Base-by-base conservation (phyloP, 2,329 filamentous ascomycete species). In the Pseudocercospora fijiensis region DNA sequence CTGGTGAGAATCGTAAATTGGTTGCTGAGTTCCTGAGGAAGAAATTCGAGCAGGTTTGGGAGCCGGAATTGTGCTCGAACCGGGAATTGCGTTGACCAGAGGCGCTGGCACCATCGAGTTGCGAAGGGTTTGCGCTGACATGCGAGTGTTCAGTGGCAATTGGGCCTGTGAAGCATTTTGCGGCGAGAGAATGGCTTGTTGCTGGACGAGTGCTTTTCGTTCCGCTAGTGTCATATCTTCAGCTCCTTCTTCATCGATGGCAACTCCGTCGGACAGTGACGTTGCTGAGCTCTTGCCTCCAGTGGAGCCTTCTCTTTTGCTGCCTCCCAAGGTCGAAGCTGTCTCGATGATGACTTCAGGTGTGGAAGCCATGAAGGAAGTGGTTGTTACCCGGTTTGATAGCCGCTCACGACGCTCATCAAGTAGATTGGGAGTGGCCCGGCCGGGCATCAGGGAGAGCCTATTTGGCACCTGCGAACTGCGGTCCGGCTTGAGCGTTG, bases 191-290 rank as follows among this genome's bases (percentile, higher is more conserved):
- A 55, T 24, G 49, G 62, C 53, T 45, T 67, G 63, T 56, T 57
- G 64, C 64, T 79, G 76, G 10, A 80, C 73, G 16, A 77, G 59
- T 16, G 73, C 72, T 65, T 76, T 72, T 59, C 90, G 87, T 70
- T 90, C 85, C 47, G 86, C 89, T 18, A 95, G 81, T 0, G 90
- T 88, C 68, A 94, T 81, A 61, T 92, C 85, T 65, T 93, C 90
- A 1, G 83, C 79, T 67, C 86, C 84, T 7, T 53, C 47, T 10
- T 63, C 57, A 22, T 47, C 57, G 10, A 58, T 28, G 43, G 11
- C 37, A 11, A 28, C 63, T 8, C 47, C 57, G 22, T 65, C 63
- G 24, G 63, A 65, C 49, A 65, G 58, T 76, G 33, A 55, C 63
- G 57, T 62, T 27, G 45, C 61, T 58, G 66, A 66, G 58, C 57